Evolutionary conservation across 2,329 filamentous ascomycete genomes (phyloP).

Genomic region (Aspergillus fructus): DNA sequence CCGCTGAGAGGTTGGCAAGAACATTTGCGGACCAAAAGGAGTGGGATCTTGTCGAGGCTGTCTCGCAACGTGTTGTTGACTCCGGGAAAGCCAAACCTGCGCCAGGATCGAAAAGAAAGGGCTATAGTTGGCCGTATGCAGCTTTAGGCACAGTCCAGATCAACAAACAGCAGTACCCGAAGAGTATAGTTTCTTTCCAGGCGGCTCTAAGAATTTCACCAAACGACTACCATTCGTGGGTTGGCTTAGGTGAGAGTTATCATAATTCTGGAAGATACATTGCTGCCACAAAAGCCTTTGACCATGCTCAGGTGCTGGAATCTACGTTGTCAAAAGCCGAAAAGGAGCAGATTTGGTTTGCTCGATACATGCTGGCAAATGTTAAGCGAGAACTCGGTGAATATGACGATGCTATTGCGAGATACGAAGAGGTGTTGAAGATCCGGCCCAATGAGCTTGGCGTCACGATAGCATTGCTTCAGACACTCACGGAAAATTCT

Average conservation of each 20-base stretch:
- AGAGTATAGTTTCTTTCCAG: constrained; percentile 89
- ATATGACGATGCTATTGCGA: constrained; percentile 74
- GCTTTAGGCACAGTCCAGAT: constrained; percentile 91
- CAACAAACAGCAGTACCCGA: constrained; percentile 86
- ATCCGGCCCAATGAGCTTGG: constrained; percentile 74
- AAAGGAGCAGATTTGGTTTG: constrained; percentile 81
- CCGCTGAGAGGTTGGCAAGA: constrained; percentile 81
- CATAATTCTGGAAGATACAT: constrained; percentile 90
- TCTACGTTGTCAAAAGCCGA: constrained; percentile 55
- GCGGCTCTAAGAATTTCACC: constrained; percentile 80
- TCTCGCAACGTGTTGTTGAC: constrained; percentile 86
- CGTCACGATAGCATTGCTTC: constrained; percentile 81
- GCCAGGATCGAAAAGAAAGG: constrained; percentile 88
- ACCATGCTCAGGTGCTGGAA: constrained; percentile 78
- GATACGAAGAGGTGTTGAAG: constrained; percentile 72
- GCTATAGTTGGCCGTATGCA: constrained; percentile 93
- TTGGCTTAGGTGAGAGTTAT: constrained; percentile 96
- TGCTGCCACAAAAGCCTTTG: constrained; percentile 87
- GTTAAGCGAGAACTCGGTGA: constrained; percentile 91
- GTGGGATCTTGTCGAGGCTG: constrained; percentile 94
- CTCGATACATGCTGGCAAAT: constrained; percentile 94
- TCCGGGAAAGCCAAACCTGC: constrained; percentile 90
- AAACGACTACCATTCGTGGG: constrained; percentile 90
- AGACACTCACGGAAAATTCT: constrained; percentile 81
- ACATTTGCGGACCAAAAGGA: constrained; percentile 87